phyloP scores from a whole-genome alignment of 352 stramenopile genomes.

The Aphanomyces astaci region DNA sequence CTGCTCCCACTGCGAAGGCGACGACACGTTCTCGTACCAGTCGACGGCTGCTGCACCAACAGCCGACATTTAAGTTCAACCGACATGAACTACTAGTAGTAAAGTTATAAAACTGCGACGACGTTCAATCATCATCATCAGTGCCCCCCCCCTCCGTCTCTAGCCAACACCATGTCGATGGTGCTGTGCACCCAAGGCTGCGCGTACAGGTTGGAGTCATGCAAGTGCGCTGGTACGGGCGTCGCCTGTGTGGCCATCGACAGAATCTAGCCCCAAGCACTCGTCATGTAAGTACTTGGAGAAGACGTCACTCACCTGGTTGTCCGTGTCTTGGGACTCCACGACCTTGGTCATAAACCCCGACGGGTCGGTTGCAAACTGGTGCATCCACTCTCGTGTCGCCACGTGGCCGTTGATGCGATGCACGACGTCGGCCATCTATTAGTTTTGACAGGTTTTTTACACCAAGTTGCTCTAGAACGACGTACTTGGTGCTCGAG shows the following conservation, averaged over 20 bases:
- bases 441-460: not conserved
- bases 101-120: too few relatives aligned
- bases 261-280: slow-evolving; percentile 3
- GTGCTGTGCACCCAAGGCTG: slow-evolving; percentile 21
- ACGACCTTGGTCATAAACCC: slow-evolving; percentile 19
- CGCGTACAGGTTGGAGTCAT: not conserved
- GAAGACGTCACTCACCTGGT: too few relatives aligned
- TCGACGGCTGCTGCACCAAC: not conserved
- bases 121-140: too few relatives aligned
- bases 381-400: not conserved
- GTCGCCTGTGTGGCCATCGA: not conserved
- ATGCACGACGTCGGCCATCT: slow-evolving; percentile 8
- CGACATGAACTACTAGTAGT: too few relatives aligned
- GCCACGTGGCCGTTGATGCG: slow-evolving; percentile 10
- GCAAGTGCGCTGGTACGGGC: not conserved
- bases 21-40: slow-evolving; percentile 8
- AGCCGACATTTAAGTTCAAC: slow-evolving; percentile 21
- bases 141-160: too few relatives aligned
- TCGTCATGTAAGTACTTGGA: too few relatives aligned
- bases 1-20: not conserved
- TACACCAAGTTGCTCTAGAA: not conserved
- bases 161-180: slow-evolving; percentile 12
- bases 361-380: slow-evolving; percentile 10
- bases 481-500: slow-evolving; percentile 1
- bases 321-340: slow-evolving; percentile 7